Evolutionary conservation across 768 basidiomycete genomes (phyloP), one percentile per base, ranked within the genome.

Genomic region (Amanita polypyramis): DNA sequence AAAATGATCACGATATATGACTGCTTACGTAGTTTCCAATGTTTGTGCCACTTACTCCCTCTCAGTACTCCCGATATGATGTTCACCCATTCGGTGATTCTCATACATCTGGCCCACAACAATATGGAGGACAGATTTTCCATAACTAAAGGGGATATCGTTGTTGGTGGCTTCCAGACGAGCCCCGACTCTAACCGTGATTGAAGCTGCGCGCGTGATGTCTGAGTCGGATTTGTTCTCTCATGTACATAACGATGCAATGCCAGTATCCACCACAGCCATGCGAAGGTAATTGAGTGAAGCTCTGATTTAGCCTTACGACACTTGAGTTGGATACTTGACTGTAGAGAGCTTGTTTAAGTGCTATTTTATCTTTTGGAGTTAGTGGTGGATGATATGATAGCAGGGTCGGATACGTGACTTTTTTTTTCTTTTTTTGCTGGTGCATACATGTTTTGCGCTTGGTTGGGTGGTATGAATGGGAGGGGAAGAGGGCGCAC

Each of bases 71-170:
- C 38, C 19, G n/a, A 23, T 11, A 11, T 25, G 15, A n/a, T 15
- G n/a, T 49, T 23, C 12, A 23, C 12, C 14, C 3, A 17, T 23
- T 25, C 21, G 15, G 11, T 12, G 19, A 35, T 37, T 63, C 79
- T 55, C 59, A 83, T 82, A 43, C n/a, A n/a, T n/a, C 76, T 62
- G 21, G 81, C 79, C 19, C 78, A 74, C 55, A 85, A 78, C 0
- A 82, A 81, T 6, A 86, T 63, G 3, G 77, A 83, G 60, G 79
- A 85, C 84, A 86, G 85, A 58, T 86, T 86, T 15, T 84, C 84
- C 21, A 83, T 65, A 8, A 83, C 81, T 82, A 39, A 12, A 38
- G 30, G 27, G 25, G 43, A 27, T 14, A 42, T 46, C 27, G 5
- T 34, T 51, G 32, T 30, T 19, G 30, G 32, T 19, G 37, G 29